These are phyloP conservation scores for Marasmius oreades DNA, from an alignment of 1,284 basidiomycete genomes.

Conservation along the genomic window DNA sequence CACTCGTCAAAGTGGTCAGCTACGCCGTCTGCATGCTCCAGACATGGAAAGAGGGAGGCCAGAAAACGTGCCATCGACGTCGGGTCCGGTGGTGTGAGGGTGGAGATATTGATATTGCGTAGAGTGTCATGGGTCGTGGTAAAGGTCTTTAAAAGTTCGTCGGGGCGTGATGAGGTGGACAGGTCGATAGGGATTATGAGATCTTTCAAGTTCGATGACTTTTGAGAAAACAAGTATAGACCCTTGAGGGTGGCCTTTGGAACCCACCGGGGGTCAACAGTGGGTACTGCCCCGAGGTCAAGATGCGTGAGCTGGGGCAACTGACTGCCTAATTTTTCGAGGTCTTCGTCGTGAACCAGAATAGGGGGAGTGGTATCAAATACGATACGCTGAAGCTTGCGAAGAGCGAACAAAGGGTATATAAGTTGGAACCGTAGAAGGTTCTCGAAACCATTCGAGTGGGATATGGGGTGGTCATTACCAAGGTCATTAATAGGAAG, in stretches of 20 bases:
- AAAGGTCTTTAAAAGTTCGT: not conserved
- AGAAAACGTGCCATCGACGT: constrained; percentile 21
- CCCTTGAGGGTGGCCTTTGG: constrained; percentile 33
- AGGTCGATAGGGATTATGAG: constrained; percentile 24
- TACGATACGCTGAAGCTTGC: constrained; percentile 34
- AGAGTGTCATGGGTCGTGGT: constrained; percentile 15
- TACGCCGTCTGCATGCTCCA: constrained; percentile 27
- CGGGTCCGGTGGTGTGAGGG: constrained; percentile 19
- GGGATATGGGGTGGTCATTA: constrained; percentile 8
- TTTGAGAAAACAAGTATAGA: constrained; percentile 32
- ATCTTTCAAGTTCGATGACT: constrained; percentile 30
- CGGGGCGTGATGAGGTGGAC: not conserved
- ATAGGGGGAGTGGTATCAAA: constrained; percentile 40
- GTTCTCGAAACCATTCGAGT: constrained; percentile 8
- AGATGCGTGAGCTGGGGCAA: constrained; percentile 44
- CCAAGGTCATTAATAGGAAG: constrained; percentile 11
- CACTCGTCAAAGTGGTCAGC: constrained; percentile 22
- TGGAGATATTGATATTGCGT: constrained; percentile 24
- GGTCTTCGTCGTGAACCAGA: constrained; percentile 35
- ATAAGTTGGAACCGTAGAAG: constrained; percentile 23
- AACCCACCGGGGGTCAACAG: constrained; percentile 24
- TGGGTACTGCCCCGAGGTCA: constrained; percentile 35
- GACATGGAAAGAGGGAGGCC: constrained; percentile 26
- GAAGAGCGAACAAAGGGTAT: constrained; percentile 28
- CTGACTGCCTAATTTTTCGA: constrained; percentile 38